These are phyloP conservation scores for Phytophthora brassicae DNA, from an alignment of 352 stramenopile species.

Conservation along the genomic window DNA sequence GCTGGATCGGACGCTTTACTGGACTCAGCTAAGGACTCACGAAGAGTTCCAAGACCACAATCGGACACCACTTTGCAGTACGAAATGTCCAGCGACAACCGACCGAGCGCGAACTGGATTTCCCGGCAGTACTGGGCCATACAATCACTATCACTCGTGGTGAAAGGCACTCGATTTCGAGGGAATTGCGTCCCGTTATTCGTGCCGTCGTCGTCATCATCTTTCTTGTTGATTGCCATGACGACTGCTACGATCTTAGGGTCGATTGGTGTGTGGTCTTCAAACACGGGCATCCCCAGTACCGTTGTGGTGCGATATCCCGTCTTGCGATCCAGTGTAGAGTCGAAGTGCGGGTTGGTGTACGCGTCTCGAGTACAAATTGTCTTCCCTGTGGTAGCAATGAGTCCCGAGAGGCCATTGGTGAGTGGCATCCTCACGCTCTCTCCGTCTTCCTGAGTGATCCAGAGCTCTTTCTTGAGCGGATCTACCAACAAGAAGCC, in stretches of 20 bases:
- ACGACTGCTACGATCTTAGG: conserved; percentile 68
- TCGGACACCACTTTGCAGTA: conserved; percentile 72
- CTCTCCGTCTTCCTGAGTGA: conserved; percentile 55
- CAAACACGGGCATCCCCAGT: conserved; percentile 67
- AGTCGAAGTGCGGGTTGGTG: conserved; percentile 58
- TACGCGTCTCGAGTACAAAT: conserved; percentile 62
- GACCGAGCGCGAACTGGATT: conserved; percentile 63
- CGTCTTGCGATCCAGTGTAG: conserved; percentile 62
- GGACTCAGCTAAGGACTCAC: conserved; percentile 7
- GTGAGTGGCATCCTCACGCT: conserved; percentile 63
- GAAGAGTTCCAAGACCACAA: conserved; percentile 32
- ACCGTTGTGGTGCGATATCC: conserved; percentile 72
- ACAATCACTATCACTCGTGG: conserved; percentile 39
- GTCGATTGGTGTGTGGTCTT: conserved; percentile 55
- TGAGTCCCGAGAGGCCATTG: conserved; percentile 59
- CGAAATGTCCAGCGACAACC: conserved; percentile 64
- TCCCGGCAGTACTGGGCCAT: conserved; percentile 67
- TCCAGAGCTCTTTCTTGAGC: conserved; percentile 73
- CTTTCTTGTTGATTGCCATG: conserved; percentile 89
- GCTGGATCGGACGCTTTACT: conserved; percentile 4
- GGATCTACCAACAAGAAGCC: conserved; percentile 65
- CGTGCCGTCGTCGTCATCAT: conserved; percentile 16
- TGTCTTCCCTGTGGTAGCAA: conserved; percentile 49
- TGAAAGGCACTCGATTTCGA: conserved; percentile 50
- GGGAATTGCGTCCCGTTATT: neutral